phyloP scores from a whole-genome alignment of 257 asterid genomes.

The Solanum paucissectum region DNA sequence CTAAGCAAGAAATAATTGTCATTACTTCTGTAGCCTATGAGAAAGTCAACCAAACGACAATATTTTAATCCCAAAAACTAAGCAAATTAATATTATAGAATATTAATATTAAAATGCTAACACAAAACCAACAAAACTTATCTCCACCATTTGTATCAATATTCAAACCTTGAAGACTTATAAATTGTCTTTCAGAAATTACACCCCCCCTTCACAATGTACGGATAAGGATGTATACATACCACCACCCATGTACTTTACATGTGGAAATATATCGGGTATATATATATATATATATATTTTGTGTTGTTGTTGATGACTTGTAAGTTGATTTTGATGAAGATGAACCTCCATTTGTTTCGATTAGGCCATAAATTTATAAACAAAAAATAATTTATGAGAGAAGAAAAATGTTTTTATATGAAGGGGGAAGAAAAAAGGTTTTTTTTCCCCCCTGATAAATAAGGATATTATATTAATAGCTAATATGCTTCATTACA shows the following conservation, averaged over 20 bases:
- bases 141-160: not conserved
- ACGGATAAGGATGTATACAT: not conserved
- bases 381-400: not conserved
- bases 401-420: slow-evolving; percentile 16
- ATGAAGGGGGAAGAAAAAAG: not conserved
- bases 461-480: too few species aligned
- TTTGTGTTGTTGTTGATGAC: not conserved
- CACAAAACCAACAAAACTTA: not conserved
- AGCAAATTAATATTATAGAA: too few species aligned
- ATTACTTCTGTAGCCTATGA: too few species aligned
- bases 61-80: too few species aligned
- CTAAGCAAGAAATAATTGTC: too few species aligned
- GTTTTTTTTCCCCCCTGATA: too few species aligned
- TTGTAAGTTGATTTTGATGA: not conserved
- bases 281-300: too few species aligned
- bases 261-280: not conserved
- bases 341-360: not conserved
- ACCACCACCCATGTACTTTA: not conserved
- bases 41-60: too few species aligned
- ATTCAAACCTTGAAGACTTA: not conserved
- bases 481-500: too few species aligned
- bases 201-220: not conserved
- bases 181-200: too few species aligned
- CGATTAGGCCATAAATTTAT: not conserved
- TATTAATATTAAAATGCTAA: too few species aligned